Evolutionary conservation across 2,329 filamentous ascomycete genomes (phyloP), one percentile per base, ranked within the genome.

Genomic region (Fusarium sterilihyphosum): DNA sequence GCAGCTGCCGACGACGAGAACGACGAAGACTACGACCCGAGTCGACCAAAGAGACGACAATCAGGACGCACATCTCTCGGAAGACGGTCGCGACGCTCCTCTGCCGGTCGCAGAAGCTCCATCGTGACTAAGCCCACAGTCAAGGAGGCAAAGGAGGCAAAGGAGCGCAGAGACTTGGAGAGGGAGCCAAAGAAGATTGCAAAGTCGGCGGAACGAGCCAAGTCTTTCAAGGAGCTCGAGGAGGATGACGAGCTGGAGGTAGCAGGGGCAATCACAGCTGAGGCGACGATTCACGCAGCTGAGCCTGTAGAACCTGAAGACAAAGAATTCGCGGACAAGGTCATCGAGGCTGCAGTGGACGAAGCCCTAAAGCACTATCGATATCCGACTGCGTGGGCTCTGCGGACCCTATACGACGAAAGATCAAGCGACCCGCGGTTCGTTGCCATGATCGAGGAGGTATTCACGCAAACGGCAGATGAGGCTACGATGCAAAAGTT

Each of bases 351-450:
- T 38, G 89, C 89, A n/a, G 88, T 91, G 37, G 86, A 90, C 16
- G 86, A 90, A 77, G 90, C 90, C 10, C 80, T 92, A 56, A 82
- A 85, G 67, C 85, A 88, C 77, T 84, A 85, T 70, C 88, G 88
- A 67, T 91, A 89, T 78, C 88, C 89, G 61, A 92, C 90, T 14
- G 90, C 90, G 5, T 92, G 87, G 83, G 89, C 90, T 47, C 83
- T 92, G 67, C 85, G 89, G 61, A 87, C 85, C 20, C 83, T 91
- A 68, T 92, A 90, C 80, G 89, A 92, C 73, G 88, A 91, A 77
- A 86, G 87, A 68, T 84, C 84, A 50, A 80, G 82, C 44, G 85
- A 91, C 73, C 81, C 84, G 22, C 82, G 82, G 41, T 90, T 91
- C 76, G 83, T 91, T 66, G 81, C 84, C 70, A 87, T 91, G 84